A percentile compares a stretch with the other conserved stretches of the same genome.
phyloP scores from a whole-genome alignment of 2,329 filamentous ascomycete species.

The Phyllosticta paracitricarpa region DNA sequence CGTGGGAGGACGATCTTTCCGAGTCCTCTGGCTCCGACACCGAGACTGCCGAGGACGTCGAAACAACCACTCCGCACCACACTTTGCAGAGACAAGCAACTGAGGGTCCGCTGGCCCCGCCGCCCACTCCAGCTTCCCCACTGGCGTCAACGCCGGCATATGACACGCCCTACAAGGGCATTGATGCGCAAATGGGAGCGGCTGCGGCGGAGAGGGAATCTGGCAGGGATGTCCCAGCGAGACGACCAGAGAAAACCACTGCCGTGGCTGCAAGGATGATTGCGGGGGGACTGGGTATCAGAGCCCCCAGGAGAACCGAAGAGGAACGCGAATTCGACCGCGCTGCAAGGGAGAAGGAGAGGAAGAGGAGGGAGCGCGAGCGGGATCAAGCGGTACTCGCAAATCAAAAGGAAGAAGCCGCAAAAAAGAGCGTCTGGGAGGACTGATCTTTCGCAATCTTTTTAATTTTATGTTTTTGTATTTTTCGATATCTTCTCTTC shows the following conservation, averaged over 20 bases:
- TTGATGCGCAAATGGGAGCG: conserved; percentile 2
- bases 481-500: background rate
- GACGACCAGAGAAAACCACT: conserved; percentile 81
- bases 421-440: conserved; percentile 83
- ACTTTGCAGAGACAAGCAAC: conserved; percentile 17
- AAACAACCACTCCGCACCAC: conserved; percentile 15
- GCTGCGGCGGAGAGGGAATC: background rate
- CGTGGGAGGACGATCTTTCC: conserved; percentile 63
- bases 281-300: conserved; percentile 73
- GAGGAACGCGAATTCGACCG: conserved; percentile 82
- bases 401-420: conserved; percentile 57
- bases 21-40: conserved; percentile 16
- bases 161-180: conserved; percentile 4
- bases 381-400: conserved; percentile 53
- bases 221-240: conserved; percentile 15
- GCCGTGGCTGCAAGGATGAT: conserved; percentile 86
- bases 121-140: conserved; percentile 27
- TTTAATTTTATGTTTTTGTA: background rate
- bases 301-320: conserved; percentile 70
- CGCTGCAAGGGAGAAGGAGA: conserved; percentile 74
- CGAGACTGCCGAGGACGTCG: conserved; percentile 17
- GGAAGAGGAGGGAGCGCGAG: conserved; percentile 63
- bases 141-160: conserved; percentile 18
- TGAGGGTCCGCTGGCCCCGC: conserved; percentile 18
- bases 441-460: conserved; percentile 29